phyloP scores from a whole-genome alignment of 2,329 filamentous ascomycete genomes.

The Stachybotrys chartarum region DNA sequence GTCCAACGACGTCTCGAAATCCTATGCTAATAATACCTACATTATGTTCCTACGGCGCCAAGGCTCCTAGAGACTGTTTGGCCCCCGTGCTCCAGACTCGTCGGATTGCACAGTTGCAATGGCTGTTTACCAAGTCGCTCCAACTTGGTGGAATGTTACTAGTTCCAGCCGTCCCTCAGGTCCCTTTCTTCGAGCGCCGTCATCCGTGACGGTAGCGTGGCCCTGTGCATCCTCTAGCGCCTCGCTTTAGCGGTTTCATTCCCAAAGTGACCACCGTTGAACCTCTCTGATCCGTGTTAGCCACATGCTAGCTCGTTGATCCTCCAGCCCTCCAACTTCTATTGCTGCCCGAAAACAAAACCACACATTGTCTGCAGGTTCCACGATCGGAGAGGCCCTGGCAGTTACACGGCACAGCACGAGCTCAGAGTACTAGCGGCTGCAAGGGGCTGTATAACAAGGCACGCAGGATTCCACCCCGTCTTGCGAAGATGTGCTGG shows the following conservation, averaged over 20 bases:
- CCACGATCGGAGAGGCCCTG: background rate
- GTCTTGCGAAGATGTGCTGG: constrained; percentile 6
- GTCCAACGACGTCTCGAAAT: no score
- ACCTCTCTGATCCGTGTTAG: background rate
- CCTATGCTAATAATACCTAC: no score
- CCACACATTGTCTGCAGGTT: background rate
- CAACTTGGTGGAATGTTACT: no score
- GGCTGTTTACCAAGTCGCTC: no score
- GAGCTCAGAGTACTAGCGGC: background rate
- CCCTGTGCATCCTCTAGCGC: background rate
- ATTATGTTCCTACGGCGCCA: no score
- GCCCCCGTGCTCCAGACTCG: no score
- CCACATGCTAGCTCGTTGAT: background rate
- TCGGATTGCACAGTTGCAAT: no score
- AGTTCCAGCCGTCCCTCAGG: no score
- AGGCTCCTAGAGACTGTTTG: no score
- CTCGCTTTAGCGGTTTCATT: background rate
- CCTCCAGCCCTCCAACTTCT: background rate
- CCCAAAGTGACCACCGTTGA: background rate
- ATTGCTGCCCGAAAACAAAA: background rate
- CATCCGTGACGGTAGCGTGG: background rate
- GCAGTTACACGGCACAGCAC: background rate
- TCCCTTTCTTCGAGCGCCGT: no score
- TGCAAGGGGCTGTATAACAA: background rate
- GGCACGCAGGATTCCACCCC: background rate